phyloP scores from a whole-genome alignment of 1,284 basidiomycete species.

The Trametes hirsuta region DNA sequence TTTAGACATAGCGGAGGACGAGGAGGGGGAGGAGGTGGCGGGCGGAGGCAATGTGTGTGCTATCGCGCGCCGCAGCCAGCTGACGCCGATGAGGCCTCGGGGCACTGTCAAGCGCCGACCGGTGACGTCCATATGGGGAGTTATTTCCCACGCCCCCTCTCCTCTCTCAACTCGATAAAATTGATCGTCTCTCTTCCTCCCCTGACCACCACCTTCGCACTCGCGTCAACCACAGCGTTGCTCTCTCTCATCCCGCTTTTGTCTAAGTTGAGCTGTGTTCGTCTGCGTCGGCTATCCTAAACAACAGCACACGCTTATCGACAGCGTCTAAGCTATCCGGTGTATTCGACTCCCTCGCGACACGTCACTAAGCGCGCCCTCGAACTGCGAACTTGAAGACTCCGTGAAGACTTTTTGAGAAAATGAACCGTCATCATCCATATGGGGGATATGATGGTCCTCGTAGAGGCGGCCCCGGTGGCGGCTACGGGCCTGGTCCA shows the following conservation, averaged over 20 bases:
- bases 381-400: slow-evolving; percentile 19
- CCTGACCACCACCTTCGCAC: slow-evolving; percentile 27
- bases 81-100: slow-evolving; percentile 20
- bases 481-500: slow-evolving; percentile 69
- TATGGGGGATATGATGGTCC: slow-evolving; percentile 72
- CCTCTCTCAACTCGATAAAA: slow-evolving; percentile 26
- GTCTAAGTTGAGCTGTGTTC: slow-evolving; percentile 23
- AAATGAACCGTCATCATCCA: slow-evolving; percentile 87
- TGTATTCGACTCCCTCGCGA: slow-evolving; percentile 4
- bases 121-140: slow-evolving; percentile 7
- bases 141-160: slow-evolving; percentile 20
- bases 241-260: slow-evolving; percentile 13
- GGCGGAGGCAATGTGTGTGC: slow-evolving; percentile 26
- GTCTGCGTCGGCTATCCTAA: slow-evolving; percentile 12
- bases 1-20: slow-evolving; percentile 67
- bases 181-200: slow-evolving; percentile 17
- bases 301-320: slow-evolving; percentile 5
- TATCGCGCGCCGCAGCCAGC: slow-evolving; percentile 26
- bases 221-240: slow-evolving; percentile 19
- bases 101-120: slow-evolving; percentile 13
- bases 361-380: slow-evolving; percentile 28
- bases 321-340: slow-evolving; percentile 14
- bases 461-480: slow-evolving; percentile 64
- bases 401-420: slow-evolving; percentile 25
- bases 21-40: slow-evolving; percentile 27